Conservation (phyloP, 495 filamentous ascomycete genomes). For the Aspergillus cavernicola region DNA sequence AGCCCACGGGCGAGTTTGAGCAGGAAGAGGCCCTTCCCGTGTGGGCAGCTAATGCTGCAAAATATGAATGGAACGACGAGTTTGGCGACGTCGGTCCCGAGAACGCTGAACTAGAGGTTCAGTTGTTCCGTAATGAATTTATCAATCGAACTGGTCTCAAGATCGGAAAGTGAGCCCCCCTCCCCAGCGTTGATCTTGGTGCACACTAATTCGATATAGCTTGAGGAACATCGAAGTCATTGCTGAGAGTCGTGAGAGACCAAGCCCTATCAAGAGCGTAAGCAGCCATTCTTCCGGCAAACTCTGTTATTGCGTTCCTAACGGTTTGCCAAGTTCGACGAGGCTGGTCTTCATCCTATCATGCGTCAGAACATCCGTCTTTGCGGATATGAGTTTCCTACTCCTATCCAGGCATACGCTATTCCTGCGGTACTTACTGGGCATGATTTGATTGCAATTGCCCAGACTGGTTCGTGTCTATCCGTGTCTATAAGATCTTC, state of each 20-base stretch:
- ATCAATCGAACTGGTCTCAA: slow-evolving; percentile 40
- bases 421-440: slow-evolving; percentile 71
- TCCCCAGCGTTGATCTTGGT: neutral
- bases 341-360: slow-evolving; percentile 80
- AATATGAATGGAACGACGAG: slow-evolving; percentile 85
- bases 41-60: slow-evolving; percentile 56
- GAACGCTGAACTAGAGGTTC: slow-evolving; percentile 60
- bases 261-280: slow-evolving; percentile 31
- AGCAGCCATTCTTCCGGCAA: slow-evolving; percentile 18
- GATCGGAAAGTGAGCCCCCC: slow-evolving; percentile 34
- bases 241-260: slow-evolving; percentile 27
- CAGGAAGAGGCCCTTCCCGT: slow-evolving; percentile 14
- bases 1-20: slow-evolving; percentile 17
- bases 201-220: slow-evolving; percentile 15
- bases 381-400: slow-evolving; percentile 63
- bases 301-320: neutral
- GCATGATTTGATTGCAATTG: slow-evolving; percentile 78
- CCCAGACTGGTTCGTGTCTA: slow-evolving; percentile 76
- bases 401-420: slow-evolving; percentile 80
- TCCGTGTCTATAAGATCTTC: neutral
- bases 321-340: slow-evolving; percentile 50
- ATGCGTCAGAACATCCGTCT: slow-evolving; percentile 75
- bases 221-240: slow-evolving; percentile 31
- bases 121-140: slow-evolving; percentile 61
- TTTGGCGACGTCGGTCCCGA: slow-evolving; percentile 79